A percentile compares a stretch with the other conserved stretches of the same genome.
These are phyloP conservation scores for Fraxinus floribunda DNA, from an alignment of 305 asterid species.

Conservation along the genomic window DNA sequence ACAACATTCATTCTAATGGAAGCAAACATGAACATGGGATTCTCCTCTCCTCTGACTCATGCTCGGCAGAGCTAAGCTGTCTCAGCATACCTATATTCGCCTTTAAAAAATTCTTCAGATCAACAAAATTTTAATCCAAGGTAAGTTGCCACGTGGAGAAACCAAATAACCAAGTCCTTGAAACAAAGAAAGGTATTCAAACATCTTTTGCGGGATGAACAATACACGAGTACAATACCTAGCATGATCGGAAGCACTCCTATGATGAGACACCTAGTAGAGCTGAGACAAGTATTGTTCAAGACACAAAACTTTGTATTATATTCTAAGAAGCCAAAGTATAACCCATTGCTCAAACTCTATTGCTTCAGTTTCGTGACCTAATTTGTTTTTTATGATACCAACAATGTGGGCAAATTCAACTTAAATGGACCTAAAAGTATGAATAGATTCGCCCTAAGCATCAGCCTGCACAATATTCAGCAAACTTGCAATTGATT, in stretches of 20 bases:
- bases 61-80: not conserved
- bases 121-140: not conserved
- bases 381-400: constrained; percentile 10
- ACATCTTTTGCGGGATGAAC: not conserved
- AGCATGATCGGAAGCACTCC: not conserved
- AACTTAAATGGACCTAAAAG: constrained; percentile 13
- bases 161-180: not conserved
- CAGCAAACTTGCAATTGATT: not conserved
- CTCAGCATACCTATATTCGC: not conserved
- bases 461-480: constrained; percentile 17
- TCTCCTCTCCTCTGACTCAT: not conserved
- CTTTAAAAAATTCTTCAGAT: not conserved
- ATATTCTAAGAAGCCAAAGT: not conserved
- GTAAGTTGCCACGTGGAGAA: not conserved
- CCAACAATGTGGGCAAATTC: not conserved
- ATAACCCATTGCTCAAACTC: constrained; percentile 1
- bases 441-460: constrained; percentile 6
- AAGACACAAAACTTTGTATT: not conserved
- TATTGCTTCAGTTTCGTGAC: constrained; percentile 12
- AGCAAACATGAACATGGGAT: not conserved
- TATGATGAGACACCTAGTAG: not conserved
- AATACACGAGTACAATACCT: not conserved
- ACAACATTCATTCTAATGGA: not conserved
- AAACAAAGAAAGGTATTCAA: not conserved
- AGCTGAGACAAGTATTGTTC: not conserved